Base-by-base conservation (phyloP, 164 flowering plant species). In the Liriodendron chinense region DNA sequence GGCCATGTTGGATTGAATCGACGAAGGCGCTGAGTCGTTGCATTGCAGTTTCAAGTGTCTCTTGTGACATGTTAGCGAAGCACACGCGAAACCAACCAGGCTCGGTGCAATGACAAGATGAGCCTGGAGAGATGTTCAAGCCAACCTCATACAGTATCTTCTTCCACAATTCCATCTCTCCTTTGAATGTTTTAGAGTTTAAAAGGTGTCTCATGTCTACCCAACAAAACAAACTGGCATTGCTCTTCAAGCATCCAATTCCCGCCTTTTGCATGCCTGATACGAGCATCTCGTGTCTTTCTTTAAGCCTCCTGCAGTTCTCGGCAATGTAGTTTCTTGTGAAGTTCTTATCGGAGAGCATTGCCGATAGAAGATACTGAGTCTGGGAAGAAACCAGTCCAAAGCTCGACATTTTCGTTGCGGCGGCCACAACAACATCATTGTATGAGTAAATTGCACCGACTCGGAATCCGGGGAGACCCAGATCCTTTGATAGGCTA, bases 51-150 rank as follows among this genome's bases (percentile, higher is more conserved):
- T 84, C 69, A 12, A 95, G 76, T 0, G 92, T 87, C 4, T 88
- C 86, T 62, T 91, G 87, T 0, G 91, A 81, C 92, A 95, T 86
- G 80, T 93, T 93, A 0, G 99, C 97, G 71, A 93, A 95, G 79
- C 99, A 95, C 0, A 92, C 84, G 2, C 99, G 82, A 57, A 93
- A 92, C 99, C 99, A 95, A 0, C 99, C 99, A 0, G 98, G 98
- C 73, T 95, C 98, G 9, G 77, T 26, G 79, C 99, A 95, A 77
- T 95, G 99, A 70, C 91, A 95, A 0, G 99, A 91, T 0, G 94
- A 82, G 0, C 99, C 98, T 0, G 99, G 97, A 0, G 99, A 93
- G 56, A 95, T 83, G 57, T 95, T 95, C 2, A 95, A 63, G 12
- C 86, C 79, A 7, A 92, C 94, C 0, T 89, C 84, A 75, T 86